Percentiles rank a stretch among this genome's conserved stretches.
Evolutionary conservation across 2,329 filamentous ascomycete genomes (phyloP).

Genomic region (Neurospora crassa): DNA sequence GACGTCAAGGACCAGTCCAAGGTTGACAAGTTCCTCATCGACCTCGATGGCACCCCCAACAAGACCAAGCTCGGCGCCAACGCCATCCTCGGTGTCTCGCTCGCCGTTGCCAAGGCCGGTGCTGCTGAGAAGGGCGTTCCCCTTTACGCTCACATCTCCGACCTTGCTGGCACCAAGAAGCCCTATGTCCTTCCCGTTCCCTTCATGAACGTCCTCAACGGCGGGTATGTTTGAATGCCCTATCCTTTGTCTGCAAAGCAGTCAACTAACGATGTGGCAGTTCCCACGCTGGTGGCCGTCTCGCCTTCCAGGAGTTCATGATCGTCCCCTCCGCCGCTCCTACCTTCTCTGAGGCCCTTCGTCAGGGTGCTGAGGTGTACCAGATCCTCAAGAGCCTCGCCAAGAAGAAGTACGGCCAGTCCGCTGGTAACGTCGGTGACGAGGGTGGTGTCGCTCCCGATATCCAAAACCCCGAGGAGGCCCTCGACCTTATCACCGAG

Average conservation of each 20-base stretch:
- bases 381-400: slow-evolving; percentile 92
- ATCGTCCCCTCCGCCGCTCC: slow-evolving; percentile 78
- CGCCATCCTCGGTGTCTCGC: slow-evolving; percentile 74
- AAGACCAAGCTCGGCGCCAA: slow-evolving; percentile 86
- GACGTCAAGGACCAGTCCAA: slow-evolving; percentile 82
- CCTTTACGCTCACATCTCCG: slow-evolving; percentile 80
- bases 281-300: slow-evolving; percentile 93
- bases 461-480: slow-evolving; percentile 95
- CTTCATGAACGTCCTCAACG: slow-evolving; percentile 92
- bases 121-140: slow-evolving; percentile 82
- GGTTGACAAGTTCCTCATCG: slow-evolving; percentile 76
- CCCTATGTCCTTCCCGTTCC: slow-evolving; percentile 82
- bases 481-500: slow-evolving; percentile 88
- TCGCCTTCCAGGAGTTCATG: slow-evolving; percentile 96
- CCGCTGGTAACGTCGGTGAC: slow-evolving; percentile 96
- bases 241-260: background rate
- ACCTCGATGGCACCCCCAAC: slow-evolving; percentile 76
- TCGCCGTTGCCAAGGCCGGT: slow-evolving; percentile 81
- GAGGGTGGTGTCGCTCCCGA: slow-evolving; percentile 99
- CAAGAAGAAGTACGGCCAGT: slow-evolving; percentile 99
- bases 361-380: slow-evolving; percentile 96
- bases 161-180: slow-evolving; percentile 84
- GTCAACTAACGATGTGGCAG: slow-evolving; percentile 33
- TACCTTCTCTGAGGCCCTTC: slow-evolving; percentile 90
- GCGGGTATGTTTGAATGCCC: slow-evolving; percentile 36